These are phyloP conservation scores for Fusarium sp. DNA, from an alignment of 2,329 filamentous ascomycete genomes.

Conservation along the genomic window DNA sequence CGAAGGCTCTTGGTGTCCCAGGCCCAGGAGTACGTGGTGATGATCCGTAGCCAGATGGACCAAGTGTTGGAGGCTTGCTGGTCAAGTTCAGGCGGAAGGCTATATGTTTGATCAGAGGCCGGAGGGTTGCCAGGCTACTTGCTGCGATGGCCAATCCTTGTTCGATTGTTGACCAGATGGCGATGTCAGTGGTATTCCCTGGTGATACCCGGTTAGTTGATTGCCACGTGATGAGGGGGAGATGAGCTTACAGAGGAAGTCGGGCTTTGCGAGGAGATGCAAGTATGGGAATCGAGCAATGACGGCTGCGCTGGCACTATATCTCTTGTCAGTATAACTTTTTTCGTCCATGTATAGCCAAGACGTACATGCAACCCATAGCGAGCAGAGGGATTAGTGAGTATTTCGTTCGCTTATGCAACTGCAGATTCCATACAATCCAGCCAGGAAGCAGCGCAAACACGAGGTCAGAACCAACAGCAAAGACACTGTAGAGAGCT, in stretches of 20 bases:
- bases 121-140: slow-evolving; percentile 53
- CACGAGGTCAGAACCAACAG: slow-evolving; percentile 57
- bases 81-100: slow-evolving; percentile 23
- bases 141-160: slow-evolving; percentile 56
- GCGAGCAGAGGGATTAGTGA: slow-evolving; percentile 60
- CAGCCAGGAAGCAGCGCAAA: slow-evolving; percentile 60
- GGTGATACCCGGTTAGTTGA: neutral
- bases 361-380: slow-evolving; percentile 59
- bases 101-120: slow-evolving; percentile 48
- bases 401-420: slow-evolving; percentile 58
- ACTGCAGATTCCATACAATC: slow-evolving; percentile 62
- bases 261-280: slow-evolving; percentile 44
- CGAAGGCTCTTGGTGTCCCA: slow-evolving; percentile 23
- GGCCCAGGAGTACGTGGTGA: slow-evolving; percentile 12
- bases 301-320: slow-evolving; percentile 52
- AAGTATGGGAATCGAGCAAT: slow-evolving; percentile 51
- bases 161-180: slow-evolving; percentile 58
- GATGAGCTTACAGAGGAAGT: slow-evolving; percentile 50
- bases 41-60: slow-evolving; percentile 17
- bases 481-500: slow-evolving; percentile 58
- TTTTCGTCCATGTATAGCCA: accelerated
- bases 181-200: slow-evolving; percentile 51
- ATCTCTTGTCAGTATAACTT: neutral
- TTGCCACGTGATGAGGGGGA: accelerated
- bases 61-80: slow-evolving; percentile 20